These are phyloP conservation scores for Escallonia herrerae DNA, from an alignment of 129 eudicot species.

Conservation along the genomic window DNA sequence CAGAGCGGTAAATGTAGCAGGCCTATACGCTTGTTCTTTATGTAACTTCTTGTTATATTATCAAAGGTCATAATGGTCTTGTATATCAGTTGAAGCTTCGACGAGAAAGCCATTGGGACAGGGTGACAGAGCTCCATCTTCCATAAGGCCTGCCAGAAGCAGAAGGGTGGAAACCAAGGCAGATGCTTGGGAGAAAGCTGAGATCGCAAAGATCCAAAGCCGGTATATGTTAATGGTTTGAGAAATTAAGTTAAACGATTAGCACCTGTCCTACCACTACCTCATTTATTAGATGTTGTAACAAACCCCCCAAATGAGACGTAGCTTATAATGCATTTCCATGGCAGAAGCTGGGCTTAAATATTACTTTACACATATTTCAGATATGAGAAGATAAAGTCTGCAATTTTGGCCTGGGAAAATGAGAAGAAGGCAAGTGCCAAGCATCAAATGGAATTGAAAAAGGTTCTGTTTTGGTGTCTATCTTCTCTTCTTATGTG, in stretches of 20 bases:
- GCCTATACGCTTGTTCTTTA: no score
- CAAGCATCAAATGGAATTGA: not conserved
- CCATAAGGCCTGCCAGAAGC: not conserved
- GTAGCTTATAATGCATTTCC: no score
- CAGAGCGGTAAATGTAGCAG: no score
- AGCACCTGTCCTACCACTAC: no score
- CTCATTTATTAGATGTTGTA: no score
- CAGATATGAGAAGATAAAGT: not conserved
- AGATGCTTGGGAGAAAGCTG: not conserved
- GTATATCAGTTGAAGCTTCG: not conserved
- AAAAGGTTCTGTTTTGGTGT: not conserved
- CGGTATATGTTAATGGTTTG: not conserved
- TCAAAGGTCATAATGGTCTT: not conserved
- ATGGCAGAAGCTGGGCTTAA: no score
- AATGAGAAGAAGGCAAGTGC: not conserved
- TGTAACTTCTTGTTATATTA: no score
- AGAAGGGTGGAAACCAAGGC: not conserved
- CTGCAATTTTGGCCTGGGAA: not conserved
- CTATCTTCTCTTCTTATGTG: not conserved
- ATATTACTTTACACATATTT: not conserved
- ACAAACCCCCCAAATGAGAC: no score
- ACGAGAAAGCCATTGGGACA: not conserved
- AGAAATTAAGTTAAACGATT: no score
- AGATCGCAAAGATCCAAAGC: not conserved
- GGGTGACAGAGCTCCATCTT: not conserved